These are phyloP conservation scores for Pugionium dolabratum DNA, from an alignment of 345 rosid genomes.

Conservation along the genomic window DNA sequence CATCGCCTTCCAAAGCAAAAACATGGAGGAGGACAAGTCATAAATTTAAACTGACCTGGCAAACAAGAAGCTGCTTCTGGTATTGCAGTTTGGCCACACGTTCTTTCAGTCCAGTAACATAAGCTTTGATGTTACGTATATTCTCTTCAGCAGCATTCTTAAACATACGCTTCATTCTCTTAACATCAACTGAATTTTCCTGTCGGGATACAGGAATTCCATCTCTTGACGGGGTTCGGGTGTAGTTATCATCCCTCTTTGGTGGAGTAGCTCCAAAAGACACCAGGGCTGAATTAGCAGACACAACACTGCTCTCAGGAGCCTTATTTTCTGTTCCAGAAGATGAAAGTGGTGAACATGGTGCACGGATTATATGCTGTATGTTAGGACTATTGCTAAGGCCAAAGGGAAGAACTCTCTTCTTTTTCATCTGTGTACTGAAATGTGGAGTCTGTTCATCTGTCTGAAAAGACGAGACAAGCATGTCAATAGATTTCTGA, in stretches of 20 bases:
- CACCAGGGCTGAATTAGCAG: conserved; percentile 33
- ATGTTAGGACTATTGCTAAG: conserved; percentile 72
- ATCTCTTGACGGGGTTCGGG: conserved; percentile 54
- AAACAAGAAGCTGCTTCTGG: conserved; percentile 96
- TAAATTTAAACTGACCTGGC: conserved; percentile 61
- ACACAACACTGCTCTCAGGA: conserved; percentile 54
- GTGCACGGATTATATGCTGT: conserved; percentile 73
- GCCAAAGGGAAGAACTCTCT: conserved; percentile 69
- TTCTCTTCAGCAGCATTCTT: conserved; percentile 97
- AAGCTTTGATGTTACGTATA: conserved; percentile 73
- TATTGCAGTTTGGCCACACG: conserved; percentile 95
- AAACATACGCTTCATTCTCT: conserved; percentile 91
- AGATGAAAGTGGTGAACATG: conserved; percentile 82
- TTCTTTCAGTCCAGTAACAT: conserved; percentile 88
- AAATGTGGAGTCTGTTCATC: conserved; percentile 50
- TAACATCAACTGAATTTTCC: conserved; percentile 78
- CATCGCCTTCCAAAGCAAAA: too few species aligned
- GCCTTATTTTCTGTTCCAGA: conserved; percentile 72
- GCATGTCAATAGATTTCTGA: conserved; percentile 80
- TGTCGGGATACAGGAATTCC: conserved; percentile 57
- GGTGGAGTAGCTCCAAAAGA: conserved; percentile 46
- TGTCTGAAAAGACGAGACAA: conserved; percentile 61
- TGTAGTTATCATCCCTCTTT: conserved; percentile 42
- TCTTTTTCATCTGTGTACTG: conserved; percentile 66
- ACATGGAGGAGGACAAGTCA: background rate